Base-by-base conservation (phyloP, 345 rosid species). In the Pistacia vera region DNA sequence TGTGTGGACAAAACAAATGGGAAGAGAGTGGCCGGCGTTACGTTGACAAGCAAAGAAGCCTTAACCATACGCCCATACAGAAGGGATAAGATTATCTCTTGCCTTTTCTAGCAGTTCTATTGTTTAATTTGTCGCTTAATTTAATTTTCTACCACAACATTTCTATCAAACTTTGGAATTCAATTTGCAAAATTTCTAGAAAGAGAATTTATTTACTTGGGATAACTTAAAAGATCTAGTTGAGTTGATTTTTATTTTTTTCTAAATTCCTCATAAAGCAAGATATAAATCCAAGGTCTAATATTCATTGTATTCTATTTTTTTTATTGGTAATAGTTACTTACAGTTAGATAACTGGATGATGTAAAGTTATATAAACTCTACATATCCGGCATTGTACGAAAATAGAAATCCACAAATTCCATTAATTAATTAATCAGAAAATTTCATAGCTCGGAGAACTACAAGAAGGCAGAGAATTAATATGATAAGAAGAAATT, bases 31-130 rank as follows among this genome's bases (percentile, higher is more conserved):
- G 30, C 25, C n/a, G 20, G 11, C 12, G 66, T 60, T 41, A 41
- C 20, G 14, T 71, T 14, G 75, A 25, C 75, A 71, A 2, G 75
- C 65, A 44, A 20, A 44, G 3, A 1, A 25, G 66, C 17, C 46
- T 72, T 33, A 18, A 61, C 67, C 46, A 59, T 46, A 25, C 46
- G 18, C 17, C 20, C 3, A 63, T 7, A 16, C 2, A 69, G 8
- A 70, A 25, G 10, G 7, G 68, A 72, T 72, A 72, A 59, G 46
- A 61, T 61, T 72, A 60, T 72, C 25, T 46, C 63, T 22, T 3
- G 5, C 57, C 17, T 46, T 28, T 28, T 25, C 67, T 46, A 14
- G 18, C n/a, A 54, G 57, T 10, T 10, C 16, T 51, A 51, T 51
- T 51, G 16, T 51, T 2, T 60, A 5, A 28, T 63, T 60, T 46